Base-by-base conservation (phyloP, 1,284 basidiomycete genomes). In the Sanghuangporus sanghuang region DNA sequence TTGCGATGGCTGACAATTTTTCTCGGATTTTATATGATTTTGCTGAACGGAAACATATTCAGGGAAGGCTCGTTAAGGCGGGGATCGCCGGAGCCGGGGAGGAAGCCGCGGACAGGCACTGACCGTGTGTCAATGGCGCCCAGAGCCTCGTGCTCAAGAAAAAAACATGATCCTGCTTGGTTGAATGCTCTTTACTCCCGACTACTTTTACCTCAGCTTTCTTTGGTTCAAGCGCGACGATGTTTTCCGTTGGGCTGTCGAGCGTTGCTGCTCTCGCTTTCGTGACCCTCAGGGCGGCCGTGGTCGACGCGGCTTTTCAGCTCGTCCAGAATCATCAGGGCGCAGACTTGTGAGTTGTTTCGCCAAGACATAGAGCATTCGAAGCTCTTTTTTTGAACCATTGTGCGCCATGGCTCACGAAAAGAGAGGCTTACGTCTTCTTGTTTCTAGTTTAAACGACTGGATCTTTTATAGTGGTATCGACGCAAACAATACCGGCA, bases 401-500 rank as follows among this genome's bases (percentile, higher is more conserved):
- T 42, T 40, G 40, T 57, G 7, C 32, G 21, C 3, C n/a, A 44
- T 32, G 21, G 32, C 3, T 0, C 35, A 18, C 18, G 9, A 35
- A 36, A 38, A 49, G 16, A 38, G 9, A 2, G 2, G 38, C 4
- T 57, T 6, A 62, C 42, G 21, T 50, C 6, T 48, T 36, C 7
- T 9, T 52, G 12, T 53, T 21, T 38, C 4, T n/a, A 66, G 65
- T 40, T 62, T 66, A 35, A 59, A 64, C 48, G 39, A 44, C n/a
- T 66, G 65, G 65, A 66, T 55, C 18, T 66, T 66, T 53, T 57
- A 61, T 11, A 50, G 49, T 16, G 65, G 65, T 14, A 61, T 64
- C 21, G 65, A 66, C 36, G 40, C 63, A 16, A 66, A 66, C 49
- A 66, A 65, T 21, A 66, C 65, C 38, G 65, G 65, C 11, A 66